Conservation (phyloP, 108 stramenopile species). For the Skeletonema tropicum region DNA sequence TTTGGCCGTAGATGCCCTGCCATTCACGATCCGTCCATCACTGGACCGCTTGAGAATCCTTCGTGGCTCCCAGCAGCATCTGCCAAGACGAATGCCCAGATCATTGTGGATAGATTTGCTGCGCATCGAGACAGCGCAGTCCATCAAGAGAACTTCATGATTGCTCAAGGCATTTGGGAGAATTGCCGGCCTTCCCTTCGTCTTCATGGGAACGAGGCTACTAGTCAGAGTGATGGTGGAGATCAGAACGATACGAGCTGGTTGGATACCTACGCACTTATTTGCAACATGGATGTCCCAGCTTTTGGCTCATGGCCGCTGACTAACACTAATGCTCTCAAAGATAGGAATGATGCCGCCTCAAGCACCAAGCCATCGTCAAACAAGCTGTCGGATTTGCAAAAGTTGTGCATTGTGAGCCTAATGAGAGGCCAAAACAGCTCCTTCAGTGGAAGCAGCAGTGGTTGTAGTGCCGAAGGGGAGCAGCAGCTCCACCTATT, state of each 20-base stretch:
- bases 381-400: slow-evolving; percentile 59
- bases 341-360: background rate
- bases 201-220: background rate
- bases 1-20: slow-evolving; percentile 32
- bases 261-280: slow-evolving; percentile 36
- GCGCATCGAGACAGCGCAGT: slow-evolving; percentile 57
- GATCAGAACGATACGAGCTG: background rate
- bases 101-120: slow-evolving; percentile 48
- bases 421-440: slow-evolving; percentile 61
- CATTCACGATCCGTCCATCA: slow-evolving; percentile 64
- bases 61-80: slow-evolving; percentile 13
- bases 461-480: background rate
- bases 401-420: slow-evolving; percentile 72
- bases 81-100: slow-evolving; percentile 78
- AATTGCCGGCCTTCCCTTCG: slow-evolving; percentile 41
- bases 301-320: slow-evolving; percentile 4
- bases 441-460: slow-evolving; percentile 30
- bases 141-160: slow-evolving; percentile 39
- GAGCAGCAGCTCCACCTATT: background rate
- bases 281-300: slow-evolving; percentile 30
- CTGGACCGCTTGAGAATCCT: slow-evolving; percentile 1
- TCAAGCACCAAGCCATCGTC: slow-evolving; percentile 23
- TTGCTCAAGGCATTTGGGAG: slow-evolving; percentile 44
- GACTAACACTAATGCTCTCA: background rate
- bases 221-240: background rate